Conservation (phyloP, 352 stramenopile genomes). For the Phytophthora hibernalis region DNA sequence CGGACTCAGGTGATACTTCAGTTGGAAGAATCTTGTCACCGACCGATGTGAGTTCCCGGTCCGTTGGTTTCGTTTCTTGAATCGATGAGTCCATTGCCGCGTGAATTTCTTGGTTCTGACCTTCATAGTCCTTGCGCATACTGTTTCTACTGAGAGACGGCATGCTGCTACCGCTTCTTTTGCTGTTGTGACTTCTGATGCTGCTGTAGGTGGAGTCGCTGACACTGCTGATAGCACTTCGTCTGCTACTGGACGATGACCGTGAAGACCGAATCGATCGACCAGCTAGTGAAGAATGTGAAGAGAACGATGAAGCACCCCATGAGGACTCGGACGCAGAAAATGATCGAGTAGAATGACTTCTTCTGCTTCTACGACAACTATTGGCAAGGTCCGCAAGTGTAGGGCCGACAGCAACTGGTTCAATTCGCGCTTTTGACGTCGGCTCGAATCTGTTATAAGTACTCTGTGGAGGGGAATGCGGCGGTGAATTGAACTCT, state of each 20-base stretch:
- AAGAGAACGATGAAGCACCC: constrained; percentile 12
- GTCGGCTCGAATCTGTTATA: background rate
- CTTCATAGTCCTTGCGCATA: background rate
- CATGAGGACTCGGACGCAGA: constrained; percentile 6
- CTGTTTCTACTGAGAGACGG: background rate
- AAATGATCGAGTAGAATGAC: background rate
- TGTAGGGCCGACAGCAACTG: constrained; percentile 21
- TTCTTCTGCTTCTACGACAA: constrained; percentile 1
- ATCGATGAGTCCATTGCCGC: background rate
- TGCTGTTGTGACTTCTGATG: constrained; percentile 14
- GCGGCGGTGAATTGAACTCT: constrained; percentile 5
- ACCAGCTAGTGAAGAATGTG: background rate
- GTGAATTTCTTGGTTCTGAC: background rate
- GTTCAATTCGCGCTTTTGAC: background rate
- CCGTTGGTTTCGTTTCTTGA: background rate
- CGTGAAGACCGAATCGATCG: background rate
- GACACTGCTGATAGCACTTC: constrained; percentile 4
- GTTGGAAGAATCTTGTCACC: background rate
- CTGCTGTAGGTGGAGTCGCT: constrained; percentile 3
- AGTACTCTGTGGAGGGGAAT: background rate
- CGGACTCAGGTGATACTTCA: background rate
- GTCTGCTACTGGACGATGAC: constrained; percentile 17
- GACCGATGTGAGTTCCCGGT: background rate
- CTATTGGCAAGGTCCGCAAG: constrained; percentile 24
- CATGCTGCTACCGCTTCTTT: background rate